Conservation (phyloP, 495 filamentous ascomycete species). For the Ascobolus immersus region DNA sequence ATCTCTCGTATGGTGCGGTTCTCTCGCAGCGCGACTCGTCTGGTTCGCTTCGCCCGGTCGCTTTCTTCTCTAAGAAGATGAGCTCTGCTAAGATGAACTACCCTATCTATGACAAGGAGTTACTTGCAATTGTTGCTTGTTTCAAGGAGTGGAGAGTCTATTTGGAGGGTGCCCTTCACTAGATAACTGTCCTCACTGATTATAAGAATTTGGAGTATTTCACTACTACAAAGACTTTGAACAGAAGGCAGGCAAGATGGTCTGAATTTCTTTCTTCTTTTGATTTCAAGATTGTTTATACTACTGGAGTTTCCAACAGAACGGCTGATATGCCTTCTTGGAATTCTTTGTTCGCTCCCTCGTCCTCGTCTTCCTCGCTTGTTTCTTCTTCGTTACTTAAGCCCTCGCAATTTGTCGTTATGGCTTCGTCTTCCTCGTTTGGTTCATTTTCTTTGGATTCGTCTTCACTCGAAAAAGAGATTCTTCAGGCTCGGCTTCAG, state of each 20-base stretch:
- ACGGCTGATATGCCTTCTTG: no score
- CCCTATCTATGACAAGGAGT: slow-evolving; percentile 4
- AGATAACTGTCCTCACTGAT: slow-evolving; percentile 7
- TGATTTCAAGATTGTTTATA: slow-evolving; percentile 6
- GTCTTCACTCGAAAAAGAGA: no score
- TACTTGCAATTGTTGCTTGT: slow-evolving; percentile 3
- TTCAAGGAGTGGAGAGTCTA: slow-evolving; percentile 16
- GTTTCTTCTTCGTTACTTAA: no score
- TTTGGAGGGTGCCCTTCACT: slow-evolving; percentile 6
- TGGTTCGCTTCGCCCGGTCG: slow-evolving; percentile 1
- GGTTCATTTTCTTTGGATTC: no score
- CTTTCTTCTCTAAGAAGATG: slow-evolving; percentile 2
- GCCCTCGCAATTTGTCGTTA: no score
- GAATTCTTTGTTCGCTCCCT: no score
- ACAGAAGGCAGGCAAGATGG: slow-evolving; percentile 1
- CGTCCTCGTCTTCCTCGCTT: no score
- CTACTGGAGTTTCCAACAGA: no score
- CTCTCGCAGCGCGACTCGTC: neutral
- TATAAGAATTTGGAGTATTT: slow-evolving; percentile 14
- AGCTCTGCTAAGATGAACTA: slow-evolving; percentile 4
- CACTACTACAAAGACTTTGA: neutral
- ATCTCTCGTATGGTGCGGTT: neutral
- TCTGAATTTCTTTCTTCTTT: slow-evolving; percentile 1
- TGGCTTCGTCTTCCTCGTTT: no score
- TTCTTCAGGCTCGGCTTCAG: no score